phyloP scores from a whole-genome alignment of 2,329 filamentous ascomycete genomes.

The Pestalotiopsis sp. region DNA sequence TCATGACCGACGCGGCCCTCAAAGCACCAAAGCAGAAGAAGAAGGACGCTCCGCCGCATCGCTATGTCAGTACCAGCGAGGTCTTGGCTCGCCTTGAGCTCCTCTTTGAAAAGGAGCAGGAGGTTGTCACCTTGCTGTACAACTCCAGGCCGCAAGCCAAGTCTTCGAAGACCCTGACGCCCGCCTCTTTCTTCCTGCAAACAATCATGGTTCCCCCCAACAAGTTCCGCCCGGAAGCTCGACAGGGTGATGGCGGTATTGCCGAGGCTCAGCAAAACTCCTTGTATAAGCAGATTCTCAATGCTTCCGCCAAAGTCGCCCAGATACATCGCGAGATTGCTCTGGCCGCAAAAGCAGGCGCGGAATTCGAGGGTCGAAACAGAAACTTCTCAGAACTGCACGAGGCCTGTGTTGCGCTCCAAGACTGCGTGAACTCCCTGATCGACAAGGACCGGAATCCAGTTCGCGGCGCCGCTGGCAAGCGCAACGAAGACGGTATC shows the following conservation, averaged over 20 bases:
- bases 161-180: constrained; percentile 64
- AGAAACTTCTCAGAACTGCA: constrained; percentile 77
- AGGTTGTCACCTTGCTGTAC: constrained; percentile 84
- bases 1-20: constrained; percentile 54
- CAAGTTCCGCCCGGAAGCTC: constrained; percentile 84
- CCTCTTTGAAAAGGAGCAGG: constrained; percentile 85
- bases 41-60: constrained; percentile 50
- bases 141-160: constrained; percentile 68
- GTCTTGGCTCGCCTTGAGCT: constrained; percentile 77
- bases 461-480: constrained; percentile 74
- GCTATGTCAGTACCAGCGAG: constrained; percentile 82
- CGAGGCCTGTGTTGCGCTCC: constrained; percentile 79
- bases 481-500: constrained; percentile 86
- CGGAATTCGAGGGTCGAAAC: constrained; percentile 40
- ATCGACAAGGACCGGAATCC: constrained; percentile 90
- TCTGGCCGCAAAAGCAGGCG: constrained; percentile 41
- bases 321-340: constrained; percentile 73
- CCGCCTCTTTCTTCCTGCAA: constrained; percentile 94
- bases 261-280: constrained; percentile 88
- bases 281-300: constrained; percentile 83
- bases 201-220: constrained; percentile 90
- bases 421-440: constrained; percentile 89
- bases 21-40: constrained; percentile 38
- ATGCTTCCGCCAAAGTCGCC: constrained; percentile 72
- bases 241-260: constrained; percentile 78